Evolutionary conservation across 1,284 basidiomycete species (phyloP).

Genomic region (Ganoderma leucocontextum): DNA sequence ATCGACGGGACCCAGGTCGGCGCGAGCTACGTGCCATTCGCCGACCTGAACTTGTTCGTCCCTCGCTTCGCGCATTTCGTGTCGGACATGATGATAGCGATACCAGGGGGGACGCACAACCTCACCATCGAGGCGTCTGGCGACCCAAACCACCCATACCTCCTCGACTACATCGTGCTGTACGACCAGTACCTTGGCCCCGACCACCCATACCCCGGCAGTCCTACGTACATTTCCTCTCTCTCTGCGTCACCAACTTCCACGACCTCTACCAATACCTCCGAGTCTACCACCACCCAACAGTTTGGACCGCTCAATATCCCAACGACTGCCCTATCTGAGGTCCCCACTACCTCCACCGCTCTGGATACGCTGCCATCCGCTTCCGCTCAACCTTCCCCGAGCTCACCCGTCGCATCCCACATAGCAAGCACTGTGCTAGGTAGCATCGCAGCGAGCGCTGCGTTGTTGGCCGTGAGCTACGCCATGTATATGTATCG

Average conservation of each 20-base stretch:
- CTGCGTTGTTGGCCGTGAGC: neutral
- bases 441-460: neutral
- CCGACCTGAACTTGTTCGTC: neutral
- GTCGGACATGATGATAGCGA: neutral
- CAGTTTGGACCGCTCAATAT: neutral
- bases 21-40: neutral
- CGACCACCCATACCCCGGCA: neutral
- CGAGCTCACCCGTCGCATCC: neutral
- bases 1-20: neutral
- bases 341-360: neutral
- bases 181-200: neutral
- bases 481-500: neutral
- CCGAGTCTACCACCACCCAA: neutral
- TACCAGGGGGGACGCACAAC: neutral
- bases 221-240: neutral
- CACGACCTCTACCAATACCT: neutral
- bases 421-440: neutral
- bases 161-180: conserved; percentile 8
- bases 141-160: neutral
- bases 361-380: neutral
- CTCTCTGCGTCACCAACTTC: neutral
- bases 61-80: conserved; percentile 2
- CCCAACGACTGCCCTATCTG: neutral
- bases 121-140: neutral
- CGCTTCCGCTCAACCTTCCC: neutral